Base-by-base conservation (phyloP, 2,329 filamentous ascomycete genomes). In the Microdochium bolleyi region DNA sequence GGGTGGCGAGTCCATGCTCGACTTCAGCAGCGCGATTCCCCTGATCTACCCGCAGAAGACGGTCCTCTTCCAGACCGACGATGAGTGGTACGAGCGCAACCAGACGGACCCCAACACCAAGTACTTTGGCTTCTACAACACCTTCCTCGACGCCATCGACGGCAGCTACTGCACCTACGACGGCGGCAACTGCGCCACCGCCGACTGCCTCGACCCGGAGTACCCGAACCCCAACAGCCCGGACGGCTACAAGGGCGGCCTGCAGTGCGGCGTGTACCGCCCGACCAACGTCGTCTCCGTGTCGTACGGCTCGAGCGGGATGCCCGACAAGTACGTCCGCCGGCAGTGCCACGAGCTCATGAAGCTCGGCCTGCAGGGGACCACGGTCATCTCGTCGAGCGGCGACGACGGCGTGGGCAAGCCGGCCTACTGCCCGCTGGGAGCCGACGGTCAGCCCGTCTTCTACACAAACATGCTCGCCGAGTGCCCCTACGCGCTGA, bases 1-100 rank as follows among this genome's bases (percentile, higher is more conserved):
- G 2, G 71, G 71, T 2, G 60, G 59, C 4, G 75, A 78, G 54
- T 65, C 69, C 2, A 70, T 74, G 41, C 69, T 80, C 13, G 77
- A 80, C 58, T 76, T 79, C 52, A 61, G 75, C 54, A 66, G 74
- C 24, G 65, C 68, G 16, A 74, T 74, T 53, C 73, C 76, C 0
- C 65, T 80, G 52, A 73, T 80, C 58, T 79, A 72, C 61, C 77
- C 77, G 1, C 76, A 79, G 57, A 69, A 67, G n/a, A 64, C 73
- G 0, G 71, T 73, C 2, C 60, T 75, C 1, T 76, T 67, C 57
- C 71, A 75, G 59, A 72, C 73, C 0, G 76, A 79, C 52, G 76
- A 77, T 61, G 63, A 68, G 34, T 60, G 70, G 44, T 73, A 74
- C 49, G 67, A 72, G 53, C 55, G 58, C 1, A 61, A 59, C 27